Conservation (phyloP, 164 flowering plant species). For the Vitis vinifera region ASM3070453v1 NC_081805.1:1767501-1768000, state of each 20-base stretch:
- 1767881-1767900: too few relatives aligned
- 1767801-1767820: background rate
- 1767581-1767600: constrained; percentile 91
- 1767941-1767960: too few relatives aligned
- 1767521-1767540: constrained; percentile 83
- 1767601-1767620: constrained; percentile 95
- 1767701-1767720: background rate
- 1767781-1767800: background rate
- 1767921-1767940: too few relatives aligned
- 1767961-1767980: too few relatives aligned
- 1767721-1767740: background rate
- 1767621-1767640: constrained; percentile 99
- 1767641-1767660: constrained; percentile 98
- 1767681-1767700: background rate
- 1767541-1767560: constrained; percentile 73
- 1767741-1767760: background rate
- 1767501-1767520: constrained; percentile 80
- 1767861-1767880: too few relatives aligned
- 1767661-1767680: constrained; percentile 33
- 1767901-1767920: too few relatives aligned
- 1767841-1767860: too few relatives aligned
- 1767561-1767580: constrained; percentile 46
- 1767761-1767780: background rate
- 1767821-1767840: too few relatives aligned
- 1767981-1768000: too few relatives aligned